Evolutionary conservation across 257 asterid genomes (phyloP).

Genomic region (Rhazya stricta): DNA sequence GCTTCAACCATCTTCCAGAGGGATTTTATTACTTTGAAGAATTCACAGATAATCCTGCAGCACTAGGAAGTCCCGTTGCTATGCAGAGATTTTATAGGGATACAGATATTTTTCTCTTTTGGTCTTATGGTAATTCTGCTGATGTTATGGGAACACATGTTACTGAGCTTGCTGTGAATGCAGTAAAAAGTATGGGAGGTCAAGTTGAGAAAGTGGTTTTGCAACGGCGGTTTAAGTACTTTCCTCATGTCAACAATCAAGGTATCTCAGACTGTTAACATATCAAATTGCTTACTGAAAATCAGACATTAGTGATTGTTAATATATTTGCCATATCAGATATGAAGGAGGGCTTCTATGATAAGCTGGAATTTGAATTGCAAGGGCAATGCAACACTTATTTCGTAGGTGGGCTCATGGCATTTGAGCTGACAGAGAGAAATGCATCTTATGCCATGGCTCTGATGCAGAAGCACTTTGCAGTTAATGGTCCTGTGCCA

Average conservation of each 20-base stretch:
- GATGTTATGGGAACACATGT: slow-evolving; percentile 41
- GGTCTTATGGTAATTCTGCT: slow-evolving; percentile 69
- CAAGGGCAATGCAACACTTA: slow-evolving; percentile 65
- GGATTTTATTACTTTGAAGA: slow-evolving; percentile 73
- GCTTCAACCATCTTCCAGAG: slow-evolving; percentile 56
- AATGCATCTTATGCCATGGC: slow-evolving; percentile 66
- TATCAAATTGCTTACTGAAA: neutral
- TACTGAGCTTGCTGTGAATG: slow-evolving; percentile 38
- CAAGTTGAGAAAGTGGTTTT: slow-evolving; percentile 35
- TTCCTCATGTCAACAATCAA: slow-evolving; percentile 64
- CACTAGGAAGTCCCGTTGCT: slow-evolving; percentile 71
- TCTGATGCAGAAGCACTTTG: slow-evolving; percentile 54
- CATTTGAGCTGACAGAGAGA: slow-evolving; percentile 76
- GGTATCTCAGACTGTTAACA: slow-evolving; percentile 25
- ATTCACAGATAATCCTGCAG: slow-evolving; percentile 57
- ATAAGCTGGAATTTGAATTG: slow-evolving; percentile 47
- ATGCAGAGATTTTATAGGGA: slow-evolving; percentile 63
- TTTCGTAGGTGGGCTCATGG: slow-evolving; percentile 67
- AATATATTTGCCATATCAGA: slow-evolving; percentile 22
- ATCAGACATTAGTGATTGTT: neutral
- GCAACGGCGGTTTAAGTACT: slow-evolving; percentile 62
- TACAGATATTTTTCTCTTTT: slow-evolving; percentile 54
- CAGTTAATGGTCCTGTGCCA: slow-evolving; percentile 37
- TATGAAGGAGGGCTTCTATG: slow-evolving; percentile 60
- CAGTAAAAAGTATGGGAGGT: slow-evolving; percentile 61